A percentile compares a stretch with the other conserved stretches of the same genome.
Conservation (phyloP, 345 rosid species). For the Brassica nigra region DNA sequence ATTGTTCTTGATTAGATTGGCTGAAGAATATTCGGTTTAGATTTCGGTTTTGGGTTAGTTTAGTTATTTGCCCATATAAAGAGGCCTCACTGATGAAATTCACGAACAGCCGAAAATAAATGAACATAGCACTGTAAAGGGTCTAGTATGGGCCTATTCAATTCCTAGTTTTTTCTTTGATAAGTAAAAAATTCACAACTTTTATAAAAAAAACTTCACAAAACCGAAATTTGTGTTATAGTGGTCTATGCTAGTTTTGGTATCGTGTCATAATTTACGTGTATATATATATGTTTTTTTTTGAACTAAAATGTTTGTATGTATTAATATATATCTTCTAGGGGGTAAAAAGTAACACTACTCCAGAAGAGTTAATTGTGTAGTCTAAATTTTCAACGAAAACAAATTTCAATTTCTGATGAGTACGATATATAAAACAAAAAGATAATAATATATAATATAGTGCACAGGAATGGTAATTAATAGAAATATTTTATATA, state of each 20-base stretch:
- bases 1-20: background rate
- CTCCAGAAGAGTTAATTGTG: background rate
- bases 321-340: background rate
- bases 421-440: background rate
- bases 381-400: background rate
- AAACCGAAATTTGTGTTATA: background rate
- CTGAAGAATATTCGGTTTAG: background rate
- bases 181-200: background rate
- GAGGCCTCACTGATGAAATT: background rate
- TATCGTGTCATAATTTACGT: background rate
- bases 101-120: background rate
- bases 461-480: background rate
- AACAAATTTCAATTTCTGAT: background rate
- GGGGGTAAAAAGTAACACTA: background rate
- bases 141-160: background rate
- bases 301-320: too few species aligned
- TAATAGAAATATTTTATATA: background rate
- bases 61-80: background rate
- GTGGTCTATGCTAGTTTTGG: background rate
- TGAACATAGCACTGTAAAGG: background rate
- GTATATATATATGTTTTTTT: background rate
- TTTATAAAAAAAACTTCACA: background rate
- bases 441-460: background rate
- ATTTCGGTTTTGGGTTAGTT: background rate
- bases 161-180: background rate